These are phyloP conservation scores for Cyclostephanos invisitatus DNA, from an alignment of 108 stramenopile genomes.

Conservation along the genomic window DNA sequence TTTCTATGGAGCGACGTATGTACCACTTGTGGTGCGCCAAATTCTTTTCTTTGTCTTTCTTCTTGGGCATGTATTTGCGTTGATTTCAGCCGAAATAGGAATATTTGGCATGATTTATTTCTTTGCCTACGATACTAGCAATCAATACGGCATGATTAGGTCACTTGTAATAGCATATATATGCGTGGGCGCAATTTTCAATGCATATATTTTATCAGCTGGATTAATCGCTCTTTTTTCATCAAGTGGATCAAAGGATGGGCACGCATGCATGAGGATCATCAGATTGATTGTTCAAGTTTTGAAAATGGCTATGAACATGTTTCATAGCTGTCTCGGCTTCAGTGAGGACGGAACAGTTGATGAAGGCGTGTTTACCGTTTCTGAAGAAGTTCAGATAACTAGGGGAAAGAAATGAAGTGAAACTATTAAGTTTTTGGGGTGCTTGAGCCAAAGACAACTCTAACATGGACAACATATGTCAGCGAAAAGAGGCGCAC, in stretches of 20 bases:
- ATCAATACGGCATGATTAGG: conserved; percentile 20
- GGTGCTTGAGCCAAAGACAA: no score
- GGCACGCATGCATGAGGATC: background rate
- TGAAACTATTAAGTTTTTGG: no score
- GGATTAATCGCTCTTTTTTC: conserved; percentile 12
- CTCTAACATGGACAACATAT: no score
- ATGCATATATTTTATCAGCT: conserved; percentile 33
- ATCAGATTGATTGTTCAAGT: conserved; percentile 4
- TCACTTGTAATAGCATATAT: conserved; percentile 29
- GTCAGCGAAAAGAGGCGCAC: no score
- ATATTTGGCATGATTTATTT: conserved; percentile 30
- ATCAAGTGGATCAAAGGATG: background rate
- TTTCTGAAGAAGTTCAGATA: conserved; percentile 18
- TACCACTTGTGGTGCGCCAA: conserved; percentile 24
- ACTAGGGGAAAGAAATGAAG: background rate
- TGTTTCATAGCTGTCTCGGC: conserved; percentile 39
- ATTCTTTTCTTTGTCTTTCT: conserved; percentile 6
- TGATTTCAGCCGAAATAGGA: conserved; percentile 34
- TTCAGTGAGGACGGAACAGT: conserved; percentile 32
- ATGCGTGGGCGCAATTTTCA: conserved; percentile 36
- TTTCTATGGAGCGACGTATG: conserved; percentile 37
- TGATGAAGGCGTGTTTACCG: conserved; percentile 5
- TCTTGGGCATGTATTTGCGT: conserved; percentile 10
- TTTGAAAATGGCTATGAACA: conserved; percentile 18
- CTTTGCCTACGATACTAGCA: conserved; percentile 8